Percentiles rank a stretch among this genome's conserved stretches.
These are phyloP conservation scores for Trichoderma cornu-damae DNA, from an alignment of 2,329 filamentous ascomycete species.

Conservation along the genomic window DNA sequence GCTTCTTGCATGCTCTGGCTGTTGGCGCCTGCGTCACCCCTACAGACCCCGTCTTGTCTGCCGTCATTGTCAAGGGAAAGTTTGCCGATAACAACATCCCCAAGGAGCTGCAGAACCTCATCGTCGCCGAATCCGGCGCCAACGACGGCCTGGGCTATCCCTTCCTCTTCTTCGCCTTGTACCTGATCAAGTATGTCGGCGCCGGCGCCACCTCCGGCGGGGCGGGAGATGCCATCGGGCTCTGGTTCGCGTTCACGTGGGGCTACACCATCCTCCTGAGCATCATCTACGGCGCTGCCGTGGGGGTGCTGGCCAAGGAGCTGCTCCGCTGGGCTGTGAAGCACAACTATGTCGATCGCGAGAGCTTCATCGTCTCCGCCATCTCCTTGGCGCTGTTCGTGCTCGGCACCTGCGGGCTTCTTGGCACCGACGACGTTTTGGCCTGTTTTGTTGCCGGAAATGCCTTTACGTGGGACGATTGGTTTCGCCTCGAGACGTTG, in stretches of 20 bases:
- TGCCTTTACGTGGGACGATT: slow-evolving; percentile 87
- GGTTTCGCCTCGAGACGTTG: slow-evolving; percentile 82
- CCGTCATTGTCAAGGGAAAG: slow-evolving; percentile 87
- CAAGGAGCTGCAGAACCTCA: slow-evolving; percentile 71
- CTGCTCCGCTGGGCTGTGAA: slow-evolving; percentile 80
- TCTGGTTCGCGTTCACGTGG: slow-evolving; percentile 86
- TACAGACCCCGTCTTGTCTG: slow-evolving; percentile 82
- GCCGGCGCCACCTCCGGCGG: slow-evolving; percentile 55
- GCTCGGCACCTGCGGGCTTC: slow-evolving; percentile 77
- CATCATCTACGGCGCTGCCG: slow-evolving; percentile 66
- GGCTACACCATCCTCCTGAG: slow-evolving; percentile 77
- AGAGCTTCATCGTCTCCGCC: slow-evolving; percentile 83
- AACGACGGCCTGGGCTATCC: slow-evolving; percentile 89
- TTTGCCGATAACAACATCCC: slow-evolving; percentile 91
- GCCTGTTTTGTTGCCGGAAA: slow-evolving; percentile 93
- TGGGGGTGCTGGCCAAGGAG: slow-evolving; percentile 78
- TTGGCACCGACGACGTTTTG: slow-evolving; percentile 83
- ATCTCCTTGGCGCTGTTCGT: slow-evolving; percentile 83
- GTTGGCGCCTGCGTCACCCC: slow-evolving; percentile 86
- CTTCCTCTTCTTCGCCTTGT: slow-evolving; percentile 79
- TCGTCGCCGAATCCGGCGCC: slow-evolving; percentile 76
- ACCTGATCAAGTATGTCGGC: slow-evolving; percentile 71
- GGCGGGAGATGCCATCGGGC: slow-evolving; percentile 60
- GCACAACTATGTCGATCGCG: slow-evolving; percentile 74
- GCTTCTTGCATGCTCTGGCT: slow-evolving; percentile 72